These are phyloP conservation scores for Peronosclerospora sorghi DNA, from an alignment of 352 stramenopile genomes.

Conservation along the genomic window DNA sequence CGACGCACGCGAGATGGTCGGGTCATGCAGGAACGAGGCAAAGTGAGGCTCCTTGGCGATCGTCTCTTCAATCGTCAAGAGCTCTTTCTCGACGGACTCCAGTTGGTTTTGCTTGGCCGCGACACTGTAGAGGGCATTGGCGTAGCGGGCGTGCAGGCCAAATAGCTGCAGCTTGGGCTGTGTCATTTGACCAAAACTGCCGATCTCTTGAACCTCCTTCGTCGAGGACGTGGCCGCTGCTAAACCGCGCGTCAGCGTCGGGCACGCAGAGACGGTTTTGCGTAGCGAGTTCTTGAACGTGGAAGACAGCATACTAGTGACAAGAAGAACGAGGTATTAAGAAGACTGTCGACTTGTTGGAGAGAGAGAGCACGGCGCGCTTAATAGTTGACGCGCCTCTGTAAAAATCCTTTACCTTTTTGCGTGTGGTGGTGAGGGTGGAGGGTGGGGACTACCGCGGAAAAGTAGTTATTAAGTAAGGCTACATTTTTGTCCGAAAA, in stretches of 20 bases:
- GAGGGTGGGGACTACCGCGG: too few species aligned
- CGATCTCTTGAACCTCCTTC: slow-evolving; percentile 55
- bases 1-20: slow-evolving; percentile 88
- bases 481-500: too few species aligned
- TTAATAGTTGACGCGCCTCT: too few species aligned
- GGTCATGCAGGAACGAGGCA: slow-evolving; percentile 91
- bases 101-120: slow-evolving; percentile 83
- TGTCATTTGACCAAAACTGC: slow-evolving; percentile 69
- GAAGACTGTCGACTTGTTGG: too few species aligned
- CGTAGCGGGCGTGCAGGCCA: slow-evolving; percentile 92
- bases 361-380: too few species aligned
- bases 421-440: too few species aligned
- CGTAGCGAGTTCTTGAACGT: slow-evolving; percentile 56
- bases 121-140: slow-evolving; percentile 94
- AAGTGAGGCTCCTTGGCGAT: slow-evolving; percentile 87
- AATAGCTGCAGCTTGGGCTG: slow-evolving; percentile 92
- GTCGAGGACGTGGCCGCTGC: slow-evolving; percentile 19
- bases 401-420: too few species aligned
- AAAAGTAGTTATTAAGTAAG: too few species aligned
- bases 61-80: slow-evolving; percentile 72
- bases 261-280: slow-evolving; percentile 25
- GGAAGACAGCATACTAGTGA: slow-evolving; percentile 48
- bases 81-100: slow-evolving; percentile 79
- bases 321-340: neutral
- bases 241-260: slow-evolving; percentile 29